Base-by-base conservation (phyloP, 768 basidiomycete species). In the Suillus decipiens region DNA sequence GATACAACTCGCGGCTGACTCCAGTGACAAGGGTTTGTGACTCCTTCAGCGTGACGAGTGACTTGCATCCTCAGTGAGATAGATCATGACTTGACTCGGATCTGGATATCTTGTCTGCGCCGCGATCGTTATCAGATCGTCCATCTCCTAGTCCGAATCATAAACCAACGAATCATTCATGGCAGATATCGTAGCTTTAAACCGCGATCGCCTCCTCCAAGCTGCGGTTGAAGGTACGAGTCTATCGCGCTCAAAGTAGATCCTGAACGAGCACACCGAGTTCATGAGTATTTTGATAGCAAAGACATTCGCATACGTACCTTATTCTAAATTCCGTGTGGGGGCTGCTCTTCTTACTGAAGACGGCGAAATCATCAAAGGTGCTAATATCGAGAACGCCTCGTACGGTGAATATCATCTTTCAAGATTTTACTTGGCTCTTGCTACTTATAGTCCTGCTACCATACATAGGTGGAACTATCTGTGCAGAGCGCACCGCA, bases 401-500 rank as follows among this genome's bases (percentile, higher is more conserved):
- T 90, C 91, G 0, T 93, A 93, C 69, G 95, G 96, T 95, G 63
- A n/a, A 79, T 69, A 47, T 22, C 22, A 9, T 37, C 37, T 22
- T 31, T 75, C 37, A 15, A 4, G 15, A n/a, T 42, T 15, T 17
- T 34, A 24, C 17, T 24, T 10, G 17, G 24, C 17, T 57, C 51
- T 53, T 53, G 17, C 51, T 53, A 33, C 57, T 34, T 14, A 36
- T 33, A 58, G 10, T 17, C 59, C 10, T 59, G 19, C 45, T 15
- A 39, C 17, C 5, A 28, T 53, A 22, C 24, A 1, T 62, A 96
- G 95, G 95, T 5, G 93, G 85, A 1, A 85, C 91, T 0, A 96
- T 98, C 63, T 99, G 96, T 67, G 96, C 96, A 0, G 96, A 99
- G 73, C 81, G 96, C 36, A 98, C 96, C 0, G 96, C 96, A 0